Conservation (phyloP, 2,329 filamentous ascomycete species). For the Pezicula neosporulosa region DNA sequence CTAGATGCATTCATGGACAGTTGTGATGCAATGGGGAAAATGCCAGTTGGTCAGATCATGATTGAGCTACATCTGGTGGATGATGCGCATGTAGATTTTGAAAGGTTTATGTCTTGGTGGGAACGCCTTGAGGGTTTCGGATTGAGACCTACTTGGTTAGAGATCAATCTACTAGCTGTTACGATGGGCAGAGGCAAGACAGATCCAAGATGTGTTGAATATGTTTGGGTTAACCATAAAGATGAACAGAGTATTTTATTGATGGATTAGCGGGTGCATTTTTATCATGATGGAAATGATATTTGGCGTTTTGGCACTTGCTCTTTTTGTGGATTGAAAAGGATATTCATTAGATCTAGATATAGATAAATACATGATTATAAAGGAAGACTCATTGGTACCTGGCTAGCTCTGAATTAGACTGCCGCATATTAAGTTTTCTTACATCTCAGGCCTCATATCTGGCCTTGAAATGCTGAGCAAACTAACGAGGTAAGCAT, state of each 20-base stretch:
- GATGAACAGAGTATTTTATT: constrained; percentile 19
- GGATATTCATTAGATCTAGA: too few relatives aligned
- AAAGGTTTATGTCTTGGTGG: constrained; percentile 25
- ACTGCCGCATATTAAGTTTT: too few relatives aligned
- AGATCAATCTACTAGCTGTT: constrained; percentile 25
- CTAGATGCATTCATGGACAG: constrained; percentile 24
- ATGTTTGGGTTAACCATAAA: constrained; percentile 24
- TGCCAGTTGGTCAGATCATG: constrained; percentile 24
- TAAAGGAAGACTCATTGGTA: too few relatives aligned
- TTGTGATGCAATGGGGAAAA: constrained; percentile 7
- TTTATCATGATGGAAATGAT: too few relatives aligned
- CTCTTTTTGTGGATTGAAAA: too few relatives aligned
- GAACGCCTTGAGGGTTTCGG: constrained; percentile 26
- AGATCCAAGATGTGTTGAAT: constrained; percentile 25
- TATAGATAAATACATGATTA: too few relatives aligned
- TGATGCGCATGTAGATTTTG: constrained; percentile 18
- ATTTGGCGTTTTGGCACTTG: too few relatives aligned
- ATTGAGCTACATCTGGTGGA: constrained; percentile 25
- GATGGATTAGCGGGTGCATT: too few relatives aligned
- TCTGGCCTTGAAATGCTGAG: too few relatives aligned
- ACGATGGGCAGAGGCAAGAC: constrained; percentile 18
- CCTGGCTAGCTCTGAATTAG: too few relatives aligned
- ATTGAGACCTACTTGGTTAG: constrained; percentile 25
- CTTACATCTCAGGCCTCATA: too few relatives aligned
- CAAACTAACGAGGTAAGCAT: too few relatives aligned